Evolutionary conservation across 164 flowering plant genomes (phyloP), one percentile per base, ranked within the genome.

Genomic region (Warburgia ugandensis): DNA sequence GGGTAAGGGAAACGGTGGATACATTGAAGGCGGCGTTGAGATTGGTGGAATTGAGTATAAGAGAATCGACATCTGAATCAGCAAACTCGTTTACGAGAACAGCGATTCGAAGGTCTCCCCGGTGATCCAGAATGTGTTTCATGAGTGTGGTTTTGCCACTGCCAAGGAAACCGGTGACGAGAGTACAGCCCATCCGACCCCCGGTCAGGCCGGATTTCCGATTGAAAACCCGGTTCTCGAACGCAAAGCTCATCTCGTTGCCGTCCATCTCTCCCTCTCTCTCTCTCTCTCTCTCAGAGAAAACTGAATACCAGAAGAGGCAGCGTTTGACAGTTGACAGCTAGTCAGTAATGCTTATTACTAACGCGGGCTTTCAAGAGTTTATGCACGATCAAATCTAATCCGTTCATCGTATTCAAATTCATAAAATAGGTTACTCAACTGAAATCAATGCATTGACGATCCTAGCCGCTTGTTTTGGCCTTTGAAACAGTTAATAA

Each of bases 81-180:
- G 48, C 58, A 31, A 54, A 54, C 48, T 54, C 58, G 38, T 42
- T 54, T 38, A 54, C 49, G 29, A 54, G 58, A 3, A 54, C 58
- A 19, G 58, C 58, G 28, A 54, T 17, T 41, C 58, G 58, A 35
- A 54, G 58, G 48, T 54, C 48, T 1, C 37, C 49, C 20, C 58
- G 47, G 48, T 30, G 19, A 5, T 54, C 29, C 29, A 54, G 58
- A 19, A 54, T 42, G 40, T 54, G 58, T 3, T 54, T 54, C 31
- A 54, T 27, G 20, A 54, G 58, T 14, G 58, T 54, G 20, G 58
- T 54, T 31, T 54, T 54, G 38, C 58, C 58, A 29, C 58, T 41
- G 28, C 58, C 58, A 8, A 54, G 48, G 17, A 54, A 54, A 22
- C 49, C 58, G 20, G 58, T 54, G 23, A 54, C 39, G 30, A 54